phyloP scores from a whole-genome alignment of 192 early-diverging fungal genomes.

The Kappamyces sp. region DNA sequence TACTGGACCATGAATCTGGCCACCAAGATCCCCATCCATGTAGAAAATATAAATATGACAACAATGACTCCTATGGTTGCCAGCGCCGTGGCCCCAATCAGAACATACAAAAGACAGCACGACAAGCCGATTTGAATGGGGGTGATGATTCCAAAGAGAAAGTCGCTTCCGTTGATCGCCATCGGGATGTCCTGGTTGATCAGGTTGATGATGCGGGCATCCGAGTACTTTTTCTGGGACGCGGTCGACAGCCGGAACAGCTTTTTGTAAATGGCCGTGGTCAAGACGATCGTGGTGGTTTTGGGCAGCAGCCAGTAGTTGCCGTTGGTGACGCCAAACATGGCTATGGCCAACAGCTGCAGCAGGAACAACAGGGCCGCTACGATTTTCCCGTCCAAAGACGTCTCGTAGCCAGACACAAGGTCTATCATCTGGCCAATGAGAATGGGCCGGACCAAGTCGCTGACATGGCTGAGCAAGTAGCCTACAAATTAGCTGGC shows the following conservation, averaged over 20 bases:
- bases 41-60: constrained; percentile 1
- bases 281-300: constrained; percentile 20
- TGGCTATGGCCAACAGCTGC: too few species aligned
- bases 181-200: constrained; percentile 34
- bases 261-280: constrained; percentile 53
- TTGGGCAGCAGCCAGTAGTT: too few species aligned
- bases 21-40: background rate
- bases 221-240: constrained; percentile 50
- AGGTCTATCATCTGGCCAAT: too few species aligned
- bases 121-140: constrained; percentile 12
- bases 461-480: too few species aligned
- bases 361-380: too few species aligned
- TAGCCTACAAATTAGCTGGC: too few species aligned
- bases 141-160: constrained; percentile 1
- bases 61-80: background rate
- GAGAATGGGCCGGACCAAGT: too few species aligned
- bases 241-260: constrained; percentile 45
- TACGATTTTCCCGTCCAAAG: too few species aligned
- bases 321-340: too few species aligned
- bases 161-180: background rate
- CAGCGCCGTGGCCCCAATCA: background rate
- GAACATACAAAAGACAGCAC: background rate
- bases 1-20: constrained; percentile 3
- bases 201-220: constrained; percentile 58
- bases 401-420: too few species aligned